A percentile compares a stretch with the other conserved stretches of the same genome.
These are phyloP conservation scores for Diversispora epigaea DNA, from an alignment of 192 early-diverging fungal genomes.

Conservation along the genomic window DNA sequence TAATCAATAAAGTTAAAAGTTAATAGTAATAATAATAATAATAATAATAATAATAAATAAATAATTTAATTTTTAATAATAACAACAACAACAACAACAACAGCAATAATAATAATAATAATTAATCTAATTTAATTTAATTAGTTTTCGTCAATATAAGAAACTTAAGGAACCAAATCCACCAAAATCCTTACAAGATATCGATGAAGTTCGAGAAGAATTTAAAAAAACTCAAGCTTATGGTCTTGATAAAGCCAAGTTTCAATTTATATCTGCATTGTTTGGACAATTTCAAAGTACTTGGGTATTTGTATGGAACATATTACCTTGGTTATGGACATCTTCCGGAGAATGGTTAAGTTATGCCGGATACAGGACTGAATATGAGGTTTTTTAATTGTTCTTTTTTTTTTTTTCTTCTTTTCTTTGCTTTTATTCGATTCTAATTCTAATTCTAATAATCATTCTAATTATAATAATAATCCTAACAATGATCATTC, in stretches of 20 bases:
- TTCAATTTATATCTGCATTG: slow-evolving; percentile 65
- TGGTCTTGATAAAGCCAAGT: slow-evolving; percentile 78
- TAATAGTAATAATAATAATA: no score
- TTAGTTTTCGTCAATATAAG: slow-evolving; percentile 72
- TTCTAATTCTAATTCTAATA: no score
- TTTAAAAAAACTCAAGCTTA: slow-evolving; percentile 85
- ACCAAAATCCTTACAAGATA: slow-evolving; percentile 68
- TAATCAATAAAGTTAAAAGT: no score
- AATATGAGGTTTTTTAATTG: slow-evolving; percentile 62
- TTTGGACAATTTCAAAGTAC: slow-evolving; percentile 70
- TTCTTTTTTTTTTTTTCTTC: slow-evolving; percentile 3
- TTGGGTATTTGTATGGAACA: slow-evolving; percentile 64
- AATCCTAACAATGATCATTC: no score
- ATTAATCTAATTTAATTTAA: no score
- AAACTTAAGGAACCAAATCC: slow-evolving; percentile 64
- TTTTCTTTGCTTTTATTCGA: slow-evolving; percentile 19
- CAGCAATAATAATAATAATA: no score
- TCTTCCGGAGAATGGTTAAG: slow-evolving; percentile 53
- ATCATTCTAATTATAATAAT: no score
- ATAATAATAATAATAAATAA: no score
- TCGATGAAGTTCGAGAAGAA: slow-evolving; percentile 70
- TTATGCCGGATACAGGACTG: slow-evolving; percentile 55
- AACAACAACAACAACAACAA: no score
- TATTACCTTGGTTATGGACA: slow-evolving; percentile 75
- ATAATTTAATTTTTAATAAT: no score